Evolutionary conservation across 2,329 filamentous ascomycete genomes (phyloP), one percentile per base, ranked within the genome.

Genomic region (Bipolaris oryzae): DNA sequence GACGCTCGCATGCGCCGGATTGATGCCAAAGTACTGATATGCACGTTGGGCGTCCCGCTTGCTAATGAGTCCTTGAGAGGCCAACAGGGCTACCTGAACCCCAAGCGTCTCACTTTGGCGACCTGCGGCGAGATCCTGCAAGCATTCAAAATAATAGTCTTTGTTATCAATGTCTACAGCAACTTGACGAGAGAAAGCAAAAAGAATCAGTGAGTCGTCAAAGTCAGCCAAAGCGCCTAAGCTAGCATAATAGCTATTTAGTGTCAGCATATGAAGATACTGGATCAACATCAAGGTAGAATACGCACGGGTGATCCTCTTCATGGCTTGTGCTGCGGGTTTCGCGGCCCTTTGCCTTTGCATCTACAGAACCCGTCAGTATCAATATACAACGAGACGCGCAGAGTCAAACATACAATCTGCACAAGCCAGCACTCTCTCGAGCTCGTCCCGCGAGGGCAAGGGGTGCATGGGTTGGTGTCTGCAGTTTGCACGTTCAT

Each of bases 171-270:
- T 80, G 69, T 90, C 86, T 48, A 80, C 82, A 7, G 76, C 70
- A 21, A 81, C 76, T 74, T 91, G 88, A 33, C 84, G 80, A 21
- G 85, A 79, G 68, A 85, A 90, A 3, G 86, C 85, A 71, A 86
- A 89, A 25, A 81, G 75, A 16, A 91, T 75, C n/a, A 87, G 74
- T 1, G 77, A 68, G 66, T 89, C 85, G 5, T 84, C 81, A 72
- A 90, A 89, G 67, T 89, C 84, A 37, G 83, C 81, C 7, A 86
- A 72, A 13, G 82, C 81, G 20, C 89, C 89, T 20, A 91, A 77
- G 60, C 85, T 84, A 47, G 85, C 84, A 69, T 88, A 89, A 62
- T 82, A 79, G 58, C 78, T 78, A 54, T 73, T 67, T 37, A 74
- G 58, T 39, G 58, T 59, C 45, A 57, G 58, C 37, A 18, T 10